Base-by-base conservation (phyloP, 495 filamentous ascomycete genomes). In the Penicillium diatomitis region DNA sequence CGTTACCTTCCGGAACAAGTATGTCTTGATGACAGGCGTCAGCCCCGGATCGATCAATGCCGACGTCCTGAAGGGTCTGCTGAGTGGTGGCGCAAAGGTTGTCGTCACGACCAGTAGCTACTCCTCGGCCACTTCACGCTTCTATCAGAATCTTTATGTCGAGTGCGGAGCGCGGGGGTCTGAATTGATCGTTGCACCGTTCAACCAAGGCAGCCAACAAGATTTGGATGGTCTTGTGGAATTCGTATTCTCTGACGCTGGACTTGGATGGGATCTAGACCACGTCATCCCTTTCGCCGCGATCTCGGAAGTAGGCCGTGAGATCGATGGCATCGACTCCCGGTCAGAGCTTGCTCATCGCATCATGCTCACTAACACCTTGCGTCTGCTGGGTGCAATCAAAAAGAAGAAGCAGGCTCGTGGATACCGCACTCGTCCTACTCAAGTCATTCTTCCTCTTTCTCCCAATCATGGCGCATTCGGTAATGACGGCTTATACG, bases 391-490 rank as follows among this genome's bases (percentile, higher is more conserved):
- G 45, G 92, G 92, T 45, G 80, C 72, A 53, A 83, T 98, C 65
- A 98, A 96, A 74, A 66, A 82, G 3, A 85, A 95, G 62, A 97
- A 98, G 74, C 79, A 82, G 33, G 71, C 79, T 39, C 83, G 85
- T 50, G 90, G 90, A 50, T 94, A 87, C 61, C 88, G 95, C 67
- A 97, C 92, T 4, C 86, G 92, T 12, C 92, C 92, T 38, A 92
- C 92, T 31, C 90, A 96, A 66, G 90, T 96, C 58, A 89, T 98
- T 53, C 77, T 98, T 38, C 92, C 92, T 35, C 74, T 98, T 30
- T 97, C 92, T 1, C 92, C 92, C 37, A 98, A 98, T 69, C 92
- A 98, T 67, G 92, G 92, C 49, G 96, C 91, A 10, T 96, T 98
- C 53, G 92, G 92, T 58, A 97, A 88, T 62, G 92, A 98, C 58